These are phyloP conservation scores for Tagetes erecta DNA, from an alignment of 129 eudicot species.

Conservation along the genomic window DNA sequence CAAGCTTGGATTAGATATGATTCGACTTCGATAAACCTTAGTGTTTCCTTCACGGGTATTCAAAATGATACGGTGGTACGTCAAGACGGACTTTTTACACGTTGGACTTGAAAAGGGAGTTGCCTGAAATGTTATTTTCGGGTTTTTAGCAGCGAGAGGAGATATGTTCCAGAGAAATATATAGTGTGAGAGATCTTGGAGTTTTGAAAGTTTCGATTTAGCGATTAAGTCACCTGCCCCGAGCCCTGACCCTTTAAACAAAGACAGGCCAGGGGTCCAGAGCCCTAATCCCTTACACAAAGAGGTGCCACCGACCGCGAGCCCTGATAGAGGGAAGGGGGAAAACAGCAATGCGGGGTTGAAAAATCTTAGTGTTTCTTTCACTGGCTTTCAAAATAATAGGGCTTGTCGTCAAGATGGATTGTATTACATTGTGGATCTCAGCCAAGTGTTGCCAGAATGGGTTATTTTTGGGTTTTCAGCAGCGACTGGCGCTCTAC, in stretches of 20 bases:
- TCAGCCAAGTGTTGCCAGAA: conserved; percentile 6
- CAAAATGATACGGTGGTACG: conserved; percentile 4
- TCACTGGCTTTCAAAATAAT: conserved; percentile 4
- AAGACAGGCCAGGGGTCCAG: too few relatives aligned
- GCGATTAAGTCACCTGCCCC: background rate
- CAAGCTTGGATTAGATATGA: background rate
- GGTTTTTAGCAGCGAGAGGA: conserved; percentile 23
- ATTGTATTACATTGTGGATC: background rate
- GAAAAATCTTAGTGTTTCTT: background rate
- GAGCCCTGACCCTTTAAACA: background rate
- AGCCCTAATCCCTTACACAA: too few relatives aligned
- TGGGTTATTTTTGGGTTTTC: conserved; percentile 2
- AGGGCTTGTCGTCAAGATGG: background rate
- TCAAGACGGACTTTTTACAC: conserved; percentile 36
- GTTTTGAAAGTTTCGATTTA: conserved; percentile 29
- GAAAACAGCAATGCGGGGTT: conserved; percentile 23
- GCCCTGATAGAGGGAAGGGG: background rate
- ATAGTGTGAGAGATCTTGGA: conserved; percentile 18
- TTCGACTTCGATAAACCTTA: conserved; percentile 15
- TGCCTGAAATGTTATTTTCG: conserved; percentile 28
- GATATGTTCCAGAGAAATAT: background rate
- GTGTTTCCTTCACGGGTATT: conserved; percentile 39
- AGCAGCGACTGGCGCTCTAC: background rate
- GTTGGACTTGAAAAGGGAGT: background rate
- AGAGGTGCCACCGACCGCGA: background rate